Percentiles rank a stretch among this genome's conserved stretches.
phyloP scores from a whole-genome alignment of 2,329 filamentous ascomycete species.

The Monilinia fructicola region DNA sequence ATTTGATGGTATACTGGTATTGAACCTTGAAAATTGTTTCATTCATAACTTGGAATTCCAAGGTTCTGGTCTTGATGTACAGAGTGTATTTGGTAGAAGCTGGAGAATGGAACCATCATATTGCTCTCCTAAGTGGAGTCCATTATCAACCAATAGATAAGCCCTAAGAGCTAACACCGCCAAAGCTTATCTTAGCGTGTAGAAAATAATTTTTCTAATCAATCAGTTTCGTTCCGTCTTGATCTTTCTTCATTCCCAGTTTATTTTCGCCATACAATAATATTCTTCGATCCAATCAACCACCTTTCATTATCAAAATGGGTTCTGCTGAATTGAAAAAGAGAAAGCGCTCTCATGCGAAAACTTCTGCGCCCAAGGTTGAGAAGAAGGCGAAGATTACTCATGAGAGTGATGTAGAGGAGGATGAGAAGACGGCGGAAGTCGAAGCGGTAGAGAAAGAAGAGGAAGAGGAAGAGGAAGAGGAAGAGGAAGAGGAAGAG shows the following conservation, averaged over 20 bases:
- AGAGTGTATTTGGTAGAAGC: too few relatives aligned
- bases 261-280: too few relatives aligned
- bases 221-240: too few relatives aligned
- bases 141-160: slow-evolving; percentile 2
- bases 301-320: slow-evolving; percentile 28
- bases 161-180: background rate
- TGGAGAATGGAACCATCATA: too few relatives aligned
- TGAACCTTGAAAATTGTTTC: too few relatives aligned
- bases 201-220: slow-evolving; percentile 19
- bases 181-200: slow-evolving; percentile 16
- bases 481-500: slow-evolving; percentile 32
- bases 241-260: too few relatives aligned
- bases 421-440: slow-evolving; percentile 23
- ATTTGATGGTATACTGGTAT: slow-evolving; percentile 7
- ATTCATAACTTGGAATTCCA: too few relatives aligned
- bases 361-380: slow-evolving; percentile 16
- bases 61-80: too few relatives aligned
- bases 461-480: slow-evolving; percentile 36
- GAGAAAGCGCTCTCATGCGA: slow-evolving; percentile 41
- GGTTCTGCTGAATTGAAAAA: slow-evolving; percentile 39
- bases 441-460: slow-evolving; percentile 35
- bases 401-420: slow-evolving; percentile 33
- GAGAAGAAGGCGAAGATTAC: slow-evolving; percentile 44
- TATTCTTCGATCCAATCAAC: background rate
- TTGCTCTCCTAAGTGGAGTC: too few relatives aligned